phyloP scores from a whole-genome alignment of 352 stramenopile genomes.

The Elongisporangium prolatum region DNA sequence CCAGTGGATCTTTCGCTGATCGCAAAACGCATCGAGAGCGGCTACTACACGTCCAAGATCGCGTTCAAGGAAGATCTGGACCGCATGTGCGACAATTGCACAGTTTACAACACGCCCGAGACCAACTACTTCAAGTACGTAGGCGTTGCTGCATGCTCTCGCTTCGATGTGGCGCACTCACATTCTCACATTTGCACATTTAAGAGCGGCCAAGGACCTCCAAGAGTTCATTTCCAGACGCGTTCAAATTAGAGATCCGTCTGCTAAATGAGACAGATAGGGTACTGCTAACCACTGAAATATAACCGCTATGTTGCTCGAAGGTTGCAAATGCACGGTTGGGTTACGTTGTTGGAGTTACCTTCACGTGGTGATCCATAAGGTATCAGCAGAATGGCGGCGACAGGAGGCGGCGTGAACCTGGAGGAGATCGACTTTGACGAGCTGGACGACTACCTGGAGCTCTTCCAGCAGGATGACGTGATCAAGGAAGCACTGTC shows the following conservation, averaged over 20 bases:
- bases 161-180: slow-evolving; percentile 5
- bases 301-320: background rate
- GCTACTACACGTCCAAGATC: slow-evolving; percentile 89
- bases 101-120: slow-evolving; percentile 93
- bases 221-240: slow-evolving; percentile 69
- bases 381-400: background rate
- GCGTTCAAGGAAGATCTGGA: slow-evolving; percentile 93
- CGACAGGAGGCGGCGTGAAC: slow-evolving; percentile 25
- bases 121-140: slow-evolving; percentile 96
- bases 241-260: slow-evolving; percentile 45
- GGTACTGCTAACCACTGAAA: background rate
- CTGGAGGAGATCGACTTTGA: slow-evolving; percentile 92
- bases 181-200: background rate
- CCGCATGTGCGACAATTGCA: slow-evolving; percentile 98
- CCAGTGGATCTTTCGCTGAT: slow-evolving; percentile 90
- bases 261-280: background rate
- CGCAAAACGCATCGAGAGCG: slow-evolving; percentile 77
- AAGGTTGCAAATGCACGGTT: background rate
- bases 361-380: background rate
- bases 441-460: slow-evolving; percentile 92
- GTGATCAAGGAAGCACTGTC: slow-evolving; percentile 90
- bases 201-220: slow-evolving; percentile 71
- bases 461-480: slow-evolving; percentile 92
- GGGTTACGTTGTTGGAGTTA: background rate
- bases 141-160: background rate